Conservation (phyloP, 495 filamentous ascomycete species). For the Penicillium flavigenum region DNA sequence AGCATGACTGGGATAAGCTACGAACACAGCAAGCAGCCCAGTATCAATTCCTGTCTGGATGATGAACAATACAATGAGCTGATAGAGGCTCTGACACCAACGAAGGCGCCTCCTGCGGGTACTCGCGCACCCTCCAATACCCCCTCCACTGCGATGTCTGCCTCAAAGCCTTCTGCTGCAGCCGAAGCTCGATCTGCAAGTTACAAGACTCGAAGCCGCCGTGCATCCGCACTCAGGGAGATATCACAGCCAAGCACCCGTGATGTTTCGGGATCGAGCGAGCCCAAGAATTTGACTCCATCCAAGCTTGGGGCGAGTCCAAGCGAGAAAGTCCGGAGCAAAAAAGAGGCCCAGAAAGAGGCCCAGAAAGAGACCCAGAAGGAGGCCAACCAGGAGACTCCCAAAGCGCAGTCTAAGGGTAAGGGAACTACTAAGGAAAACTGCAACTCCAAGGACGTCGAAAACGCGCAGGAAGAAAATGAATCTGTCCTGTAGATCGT, state of each 20-base stretch:
- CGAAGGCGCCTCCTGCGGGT: conserved; percentile 34
- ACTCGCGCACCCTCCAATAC: conserved; percentile 46
- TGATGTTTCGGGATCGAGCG: conserved; percentile 38
- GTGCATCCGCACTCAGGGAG: conserved; percentile 24
- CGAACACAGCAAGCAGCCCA: conserved; percentile 45
- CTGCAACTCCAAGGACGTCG: background rate
- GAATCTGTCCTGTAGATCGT: background rate
- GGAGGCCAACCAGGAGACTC: conserved; percentile 13
- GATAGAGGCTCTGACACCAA: conserved; percentile 44
- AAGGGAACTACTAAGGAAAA: background rate
- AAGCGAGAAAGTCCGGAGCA: conserved; percentile 39
- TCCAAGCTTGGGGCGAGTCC: conserved; percentile 37
- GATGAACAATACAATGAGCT: conserved; percentile 43
- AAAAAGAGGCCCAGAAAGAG: conserved; percentile 42
- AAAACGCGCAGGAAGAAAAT: background rate
- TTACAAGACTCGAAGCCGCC: conserved; percentile 26
- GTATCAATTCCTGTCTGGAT: conserved; percentile 35
- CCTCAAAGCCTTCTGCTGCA: conserved; percentile 32
- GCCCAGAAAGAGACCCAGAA: conserved; percentile 14
- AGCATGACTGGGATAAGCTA: conserved; percentile 47
- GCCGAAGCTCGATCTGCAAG: conserved; percentile 36
- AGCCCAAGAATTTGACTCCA: conserved; percentile 18
- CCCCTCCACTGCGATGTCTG: conserved; percentile 33
- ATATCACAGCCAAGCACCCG: conserved; percentile 29
- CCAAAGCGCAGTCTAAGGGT: background rate